A percentile compares a stretch with the other conserved stretches of the same genome.
Evolutionary conservation across 768 basidiomycete genomes (phyloP).

Genomic region (Termitomyces sp.): DNA sequence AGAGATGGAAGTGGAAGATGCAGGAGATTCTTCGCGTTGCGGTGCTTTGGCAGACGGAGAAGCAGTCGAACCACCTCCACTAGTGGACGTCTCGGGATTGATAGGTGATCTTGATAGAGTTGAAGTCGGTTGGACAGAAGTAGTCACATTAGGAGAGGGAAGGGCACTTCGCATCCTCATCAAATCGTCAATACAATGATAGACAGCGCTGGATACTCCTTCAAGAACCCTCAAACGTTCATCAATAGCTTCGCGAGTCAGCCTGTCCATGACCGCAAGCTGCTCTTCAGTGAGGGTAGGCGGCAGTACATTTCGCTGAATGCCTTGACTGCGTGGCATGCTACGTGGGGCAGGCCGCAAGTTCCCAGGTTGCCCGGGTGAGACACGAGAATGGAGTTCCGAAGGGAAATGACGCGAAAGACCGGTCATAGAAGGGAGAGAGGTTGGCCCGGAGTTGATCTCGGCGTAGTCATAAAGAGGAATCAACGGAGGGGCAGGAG

Average conservation of each 20-base stretch:
- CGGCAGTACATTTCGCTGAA: conserved; percentile 27
- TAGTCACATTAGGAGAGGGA: conserved; percentile 29
- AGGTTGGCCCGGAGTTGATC: neutral
- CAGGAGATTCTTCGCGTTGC: neutral
- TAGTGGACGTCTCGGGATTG: neutral
- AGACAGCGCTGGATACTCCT: conserved; percentile 69
- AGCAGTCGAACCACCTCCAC: neutral
- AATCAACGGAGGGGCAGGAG: conserved; percentile 22
- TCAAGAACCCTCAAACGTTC: conserved; percentile 77
- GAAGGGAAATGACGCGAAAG: neutral
- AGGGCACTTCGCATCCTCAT: conserved; percentile 69
- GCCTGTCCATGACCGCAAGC: conserved; percentile 53
- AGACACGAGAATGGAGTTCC: neutral
- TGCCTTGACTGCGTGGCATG: neutral
- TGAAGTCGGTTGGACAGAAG: conserved; percentile 1
- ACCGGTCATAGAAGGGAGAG: neutral
- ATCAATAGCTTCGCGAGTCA: conserved; percentile 79
- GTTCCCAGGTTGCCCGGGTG: conserved; percentile 2
- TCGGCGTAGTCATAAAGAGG: conserved; percentile 24
- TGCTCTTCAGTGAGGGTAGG: conserved; percentile 53
- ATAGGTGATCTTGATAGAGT: neutral
- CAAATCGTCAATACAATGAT: conserved; percentile 74
- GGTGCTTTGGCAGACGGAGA: neutral
- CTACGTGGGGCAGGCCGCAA: neutral
- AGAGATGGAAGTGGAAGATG: conserved; percentile 2